Percentiles rank a stretch among this genome's conserved stretches.
Conservation (phyloP, 768 basidiomycete genomes). For the Suillus spraguei region DNA sequence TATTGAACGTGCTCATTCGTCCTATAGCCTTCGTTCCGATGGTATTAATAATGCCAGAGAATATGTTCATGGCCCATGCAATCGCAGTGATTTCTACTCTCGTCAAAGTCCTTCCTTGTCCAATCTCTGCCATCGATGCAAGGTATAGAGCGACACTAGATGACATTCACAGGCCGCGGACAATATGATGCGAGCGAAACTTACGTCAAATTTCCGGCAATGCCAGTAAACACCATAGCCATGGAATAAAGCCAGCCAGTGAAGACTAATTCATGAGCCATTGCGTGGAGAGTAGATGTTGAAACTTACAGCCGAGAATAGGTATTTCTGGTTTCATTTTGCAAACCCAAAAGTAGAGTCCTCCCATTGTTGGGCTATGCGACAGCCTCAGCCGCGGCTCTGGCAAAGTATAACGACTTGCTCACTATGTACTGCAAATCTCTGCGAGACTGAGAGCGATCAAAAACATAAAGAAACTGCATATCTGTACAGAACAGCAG, state of each 20-base stretch:
- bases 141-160: slow-evolving; percentile 53
- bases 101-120: slow-evolving; percentile 44
- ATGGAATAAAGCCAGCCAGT: slow-evolving; percentile 66
- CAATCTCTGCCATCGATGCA: slow-evolving; percentile 54
- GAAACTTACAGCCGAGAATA: slow-evolving; percentile 51
- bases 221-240: slow-evolving; percentile 60
- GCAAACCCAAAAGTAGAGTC: slow-evolving; percentile 66
- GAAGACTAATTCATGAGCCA: slow-evolving; percentile 25
- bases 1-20: slow-evolving; percentile 53
- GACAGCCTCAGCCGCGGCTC: slow-evolving; percentile 6
- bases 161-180: not conserved
- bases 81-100: slow-evolving; percentile 53
- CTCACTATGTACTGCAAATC: slow-evolving; percentile 60
- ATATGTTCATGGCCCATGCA: slow-evolving; percentile 60
- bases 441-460: slow-evolving; percentile 59
- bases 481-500: slow-evolving; percentile 37
- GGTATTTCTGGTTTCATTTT: slow-evolving; percentile 58
- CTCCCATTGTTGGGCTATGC: slow-evolving; percentile 54
- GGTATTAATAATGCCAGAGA: slow-evolving; percentile 56
- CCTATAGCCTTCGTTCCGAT: slow-evolving; percentile 61
- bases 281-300: not conserved
- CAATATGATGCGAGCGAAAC: not conserved
- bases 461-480: slow-evolving; percentile 59
- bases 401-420: not conserved
- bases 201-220: slow-evolving; percentile 58